A percentile compares a stretch with the other conserved stretches of the same genome.
phyloP scores from a whole-genome alignment of 495 filamentous ascomycete species.

The Podospora pseudopauciseta region DNA sequence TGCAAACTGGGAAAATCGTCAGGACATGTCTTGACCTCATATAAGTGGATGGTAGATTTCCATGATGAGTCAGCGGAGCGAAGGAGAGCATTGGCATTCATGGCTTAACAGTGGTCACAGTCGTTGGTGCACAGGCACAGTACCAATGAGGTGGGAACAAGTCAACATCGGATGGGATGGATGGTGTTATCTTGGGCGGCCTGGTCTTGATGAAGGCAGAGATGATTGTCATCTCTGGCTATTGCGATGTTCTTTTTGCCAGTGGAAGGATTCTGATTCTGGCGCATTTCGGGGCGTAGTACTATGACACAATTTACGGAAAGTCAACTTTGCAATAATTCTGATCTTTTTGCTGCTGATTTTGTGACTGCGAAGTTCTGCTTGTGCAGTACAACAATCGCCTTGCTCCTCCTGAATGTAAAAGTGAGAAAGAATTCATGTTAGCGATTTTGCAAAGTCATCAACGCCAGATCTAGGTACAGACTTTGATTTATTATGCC shows the following conservation, averaged over 20 bases:
- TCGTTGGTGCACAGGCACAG: background rate
- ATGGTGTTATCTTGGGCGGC: background rate
- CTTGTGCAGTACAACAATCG: too few species aligned
- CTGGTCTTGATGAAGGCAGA: background rate
- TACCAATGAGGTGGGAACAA: background rate
- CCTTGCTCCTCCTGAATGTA: background rate
- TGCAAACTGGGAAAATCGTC: background rate
- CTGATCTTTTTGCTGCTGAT: background rate
- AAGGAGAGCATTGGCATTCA: background rate
- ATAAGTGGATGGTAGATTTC: background rate
- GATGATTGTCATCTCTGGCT: background rate
- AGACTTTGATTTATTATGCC: background rate
- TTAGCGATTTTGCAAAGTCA: background rate
- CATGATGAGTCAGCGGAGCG: background rate
- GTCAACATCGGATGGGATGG: background rate
- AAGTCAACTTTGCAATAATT: background rate
- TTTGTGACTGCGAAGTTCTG: background rate
- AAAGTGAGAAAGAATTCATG: background rate
- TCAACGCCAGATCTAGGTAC: background rate
- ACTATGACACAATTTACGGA: slow-evolving; percentile 8
- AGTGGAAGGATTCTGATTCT: background rate
- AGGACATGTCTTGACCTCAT: background rate
- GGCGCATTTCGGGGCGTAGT: slow-evolving; percentile 12
- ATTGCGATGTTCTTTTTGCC: slow-evolving; percentile 6
- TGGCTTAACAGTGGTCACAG: background rate